Conservation (phyloP, 2,329 filamentous ascomycete species). For the Cytospora paraplurivora region DNA sequence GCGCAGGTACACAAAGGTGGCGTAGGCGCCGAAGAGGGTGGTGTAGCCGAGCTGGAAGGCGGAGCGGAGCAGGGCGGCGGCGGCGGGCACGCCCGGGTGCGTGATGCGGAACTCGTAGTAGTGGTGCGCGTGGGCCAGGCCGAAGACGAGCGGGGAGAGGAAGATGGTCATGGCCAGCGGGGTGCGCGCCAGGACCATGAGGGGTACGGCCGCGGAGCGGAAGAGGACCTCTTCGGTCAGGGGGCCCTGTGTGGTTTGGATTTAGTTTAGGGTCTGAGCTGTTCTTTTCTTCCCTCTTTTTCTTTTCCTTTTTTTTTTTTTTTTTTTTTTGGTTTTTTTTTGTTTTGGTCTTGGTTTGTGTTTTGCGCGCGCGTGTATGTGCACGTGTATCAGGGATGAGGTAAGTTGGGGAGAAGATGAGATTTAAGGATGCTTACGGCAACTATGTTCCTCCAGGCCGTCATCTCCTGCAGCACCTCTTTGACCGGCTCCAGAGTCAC, state of each 20-base stretch:
- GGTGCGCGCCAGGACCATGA: slow-evolving; percentile 73
- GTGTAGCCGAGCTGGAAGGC: slow-evolving; percentile 88
- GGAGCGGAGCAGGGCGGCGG: slow-evolving; percentile 68
- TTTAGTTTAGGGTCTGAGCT: not conserved
- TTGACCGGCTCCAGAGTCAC: slow-evolving; percentile 55
- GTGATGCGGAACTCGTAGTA: slow-evolving; percentile 91
- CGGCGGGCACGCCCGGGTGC: slow-evolving; percentile 68
- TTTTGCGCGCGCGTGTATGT: not conserved
- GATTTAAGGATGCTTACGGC: slow-evolving; percentile 59
- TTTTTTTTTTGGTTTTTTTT: slow-evolving; percentile 24
- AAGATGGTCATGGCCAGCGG: slow-evolving; percentile 67
- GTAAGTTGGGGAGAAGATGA: not conserved
- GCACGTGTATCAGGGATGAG: not conserved
- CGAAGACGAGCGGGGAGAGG: slow-evolving; percentile 84
- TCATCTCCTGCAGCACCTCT: slow-evolving; percentile 71
- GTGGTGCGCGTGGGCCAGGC: slow-evolving; percentile 91
- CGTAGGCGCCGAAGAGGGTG: slow-evolving; percentile 90
- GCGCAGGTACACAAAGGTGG: slow-evolving; percentile 81
- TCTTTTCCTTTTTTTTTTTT: too few relatives aligned
- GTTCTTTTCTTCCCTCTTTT: too few relatives aligned
- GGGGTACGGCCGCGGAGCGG: slow-evolving; percentile 80
- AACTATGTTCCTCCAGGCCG: slow-evolving; percentile 82
- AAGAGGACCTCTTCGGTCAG: slow-evolving; percentile 94
- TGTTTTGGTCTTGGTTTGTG: not conserved
- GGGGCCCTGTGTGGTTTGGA: slow-evolving; percentile 61